phyloP scores from a whole-genome alignment of 1,139 yeast species.

The Suhomyces wounanorum region DNA sequence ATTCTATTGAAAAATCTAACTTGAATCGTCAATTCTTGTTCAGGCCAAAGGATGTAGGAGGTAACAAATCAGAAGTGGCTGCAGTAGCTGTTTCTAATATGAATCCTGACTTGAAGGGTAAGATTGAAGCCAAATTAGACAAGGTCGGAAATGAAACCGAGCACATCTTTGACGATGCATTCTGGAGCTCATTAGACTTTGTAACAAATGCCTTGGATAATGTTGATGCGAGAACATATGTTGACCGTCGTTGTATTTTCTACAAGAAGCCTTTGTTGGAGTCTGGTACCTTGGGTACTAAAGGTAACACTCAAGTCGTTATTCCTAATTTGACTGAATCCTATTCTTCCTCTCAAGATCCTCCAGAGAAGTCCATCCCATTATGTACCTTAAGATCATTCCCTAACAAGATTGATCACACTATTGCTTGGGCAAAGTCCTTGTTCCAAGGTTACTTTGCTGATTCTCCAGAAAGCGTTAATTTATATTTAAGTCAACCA shows the following conservation, averaged over 20 bases:
- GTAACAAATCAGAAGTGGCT: conserved; percentile 87
- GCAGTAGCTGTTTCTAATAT: conserved; percentile 78
- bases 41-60: conserved; percentile 92
- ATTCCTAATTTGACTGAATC: conserved; percentile 93
- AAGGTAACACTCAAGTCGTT: conserved; percentile 97
- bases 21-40: conserved; percentile 94
- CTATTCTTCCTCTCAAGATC: conserved; percentile 94
- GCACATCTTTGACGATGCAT: conserved; percentile 77
- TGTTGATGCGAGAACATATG: conserved; percentile 96
- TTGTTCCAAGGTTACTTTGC: conserved; percentile 91
- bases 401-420: conserved; percentile 97
- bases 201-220: conserved; percentile 97
- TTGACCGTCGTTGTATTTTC: conserved; percentile 94
- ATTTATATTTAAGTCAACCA: conserved; percentile 86
- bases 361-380: conserved; percentile 97
- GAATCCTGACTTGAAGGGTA: conserved; percentile 82
- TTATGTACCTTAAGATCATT: conserved; percentile 94
- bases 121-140: conserved; percentile 74
- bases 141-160: conserved; percentile 96
- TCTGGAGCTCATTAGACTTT: conserved; percentile 81
- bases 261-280: conserved; percentile 89
- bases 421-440: conserved; percentile 98
- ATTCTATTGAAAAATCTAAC: conserved; percentile 91
- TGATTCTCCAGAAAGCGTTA: conserved; percentile 91
- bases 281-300: conserved; percentile 97